Evolutionary conservation across 768 basidiomycete species (phyloP).

Genomic region (Harrya chromipes): DNA sequence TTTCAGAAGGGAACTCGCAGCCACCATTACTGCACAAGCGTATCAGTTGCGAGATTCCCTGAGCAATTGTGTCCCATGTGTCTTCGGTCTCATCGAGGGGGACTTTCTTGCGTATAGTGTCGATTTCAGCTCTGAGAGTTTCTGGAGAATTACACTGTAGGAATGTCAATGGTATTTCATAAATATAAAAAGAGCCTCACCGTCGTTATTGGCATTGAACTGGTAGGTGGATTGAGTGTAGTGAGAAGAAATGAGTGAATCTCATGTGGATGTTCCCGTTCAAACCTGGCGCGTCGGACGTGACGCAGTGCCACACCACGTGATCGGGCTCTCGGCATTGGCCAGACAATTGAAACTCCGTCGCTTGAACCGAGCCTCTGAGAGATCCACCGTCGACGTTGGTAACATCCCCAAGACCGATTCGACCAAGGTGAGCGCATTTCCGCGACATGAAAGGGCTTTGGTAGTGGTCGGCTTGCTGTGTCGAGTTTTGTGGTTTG

Average conservation of each 20-base stretch:
- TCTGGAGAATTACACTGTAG: constrained; percentile 32
- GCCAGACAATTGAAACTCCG: constrained; percentile 26
- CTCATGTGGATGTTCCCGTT: constrained; percentile 17
- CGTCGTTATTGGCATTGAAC: constrained; percentile 31
- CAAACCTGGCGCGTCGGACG: constrained; percentile 20
- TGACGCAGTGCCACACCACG: constrained; percentile 23
- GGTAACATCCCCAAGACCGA: constrained; percentile 16
- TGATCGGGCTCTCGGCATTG: constrained; percentile 22
- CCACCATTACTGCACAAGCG: constrained; percentile 51
- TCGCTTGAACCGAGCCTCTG: not conserved
- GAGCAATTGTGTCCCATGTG: constrained; percentile 68
- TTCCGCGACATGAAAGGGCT: not conserved
- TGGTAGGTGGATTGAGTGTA: not conserved
- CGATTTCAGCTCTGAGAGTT: constrained; percentile 39
- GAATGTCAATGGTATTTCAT: not conserved
- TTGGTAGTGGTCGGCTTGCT: not conserved
- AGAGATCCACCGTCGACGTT: constrained; percentile 10
- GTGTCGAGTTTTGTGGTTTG: not conserved
- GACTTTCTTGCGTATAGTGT: constrained; percentile 40
- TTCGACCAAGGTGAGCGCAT: constrained; percentile 27
- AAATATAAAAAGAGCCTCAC: constrained; percentile 1
- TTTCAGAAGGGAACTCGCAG: constrained; percentile 47
- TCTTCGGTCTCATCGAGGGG: constrained; percentile 69
- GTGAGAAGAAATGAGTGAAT: constrained; percentile 1
- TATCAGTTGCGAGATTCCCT: constrained; percentile 45